Conservation (phyloP, 257 asterid species). For the Capsicum pubescens region DNA sequence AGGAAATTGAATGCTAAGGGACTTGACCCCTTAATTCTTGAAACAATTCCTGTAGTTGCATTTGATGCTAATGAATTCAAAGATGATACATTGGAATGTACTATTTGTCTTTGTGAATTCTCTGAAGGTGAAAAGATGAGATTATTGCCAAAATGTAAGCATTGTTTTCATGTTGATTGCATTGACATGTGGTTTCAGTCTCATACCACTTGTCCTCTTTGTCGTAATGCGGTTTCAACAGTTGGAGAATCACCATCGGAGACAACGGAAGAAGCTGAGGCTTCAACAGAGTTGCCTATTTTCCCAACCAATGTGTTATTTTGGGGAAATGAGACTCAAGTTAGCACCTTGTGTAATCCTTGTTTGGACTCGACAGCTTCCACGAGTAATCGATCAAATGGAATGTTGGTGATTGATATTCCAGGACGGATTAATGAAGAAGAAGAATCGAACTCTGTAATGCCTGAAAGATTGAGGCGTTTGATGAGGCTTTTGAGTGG, state of each 20-base stretch:
- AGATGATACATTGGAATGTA: slow-evolving; percentile 26
- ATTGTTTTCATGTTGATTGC: slow-evolving; percentile 31
- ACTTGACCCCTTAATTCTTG: slow-evolving; percentile 21
- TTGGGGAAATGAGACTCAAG: slow-evolving; percentile 38
- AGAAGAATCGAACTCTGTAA: slow-evolving; percentile 27
- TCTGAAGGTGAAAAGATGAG: slow-evolving; percentile 26
- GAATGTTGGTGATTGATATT: slow-evolving; percentile 30
- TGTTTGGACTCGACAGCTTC: slow-evolving; percentile 26
- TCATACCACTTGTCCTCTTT: slow-evolving; percentile 31
- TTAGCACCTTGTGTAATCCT: slow-evolving; percentile 29
- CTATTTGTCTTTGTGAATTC: slow-evolving; percentile 29
- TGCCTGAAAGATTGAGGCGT: slow-evolving; percentile 31
- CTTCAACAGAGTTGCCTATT: slow-evolving; percentile 12
- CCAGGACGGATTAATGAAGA: slow-evolving; percentile 26
- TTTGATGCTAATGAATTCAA: slow-evolving; percentile 15
- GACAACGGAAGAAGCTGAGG: background rate
- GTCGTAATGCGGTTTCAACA: slow-evolving; percentile 16
- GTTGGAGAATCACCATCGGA: background rate
- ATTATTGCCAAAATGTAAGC: slow-evolving; percentile 29
- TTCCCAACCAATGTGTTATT: slow-evolving; percentile 38
- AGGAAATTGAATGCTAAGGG: background rate
- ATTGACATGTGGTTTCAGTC: slow-evolving; percentile 32
- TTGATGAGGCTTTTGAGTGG: slow-evolving; percentile 39
- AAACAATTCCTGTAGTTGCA: slow-evolving; percentile 27
- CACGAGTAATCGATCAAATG: background rate